phyloP scores from a whole-genome alignment of 2,329 filamentous ascomycete species.

The Colletotrichum sansevieriae region DNA sequence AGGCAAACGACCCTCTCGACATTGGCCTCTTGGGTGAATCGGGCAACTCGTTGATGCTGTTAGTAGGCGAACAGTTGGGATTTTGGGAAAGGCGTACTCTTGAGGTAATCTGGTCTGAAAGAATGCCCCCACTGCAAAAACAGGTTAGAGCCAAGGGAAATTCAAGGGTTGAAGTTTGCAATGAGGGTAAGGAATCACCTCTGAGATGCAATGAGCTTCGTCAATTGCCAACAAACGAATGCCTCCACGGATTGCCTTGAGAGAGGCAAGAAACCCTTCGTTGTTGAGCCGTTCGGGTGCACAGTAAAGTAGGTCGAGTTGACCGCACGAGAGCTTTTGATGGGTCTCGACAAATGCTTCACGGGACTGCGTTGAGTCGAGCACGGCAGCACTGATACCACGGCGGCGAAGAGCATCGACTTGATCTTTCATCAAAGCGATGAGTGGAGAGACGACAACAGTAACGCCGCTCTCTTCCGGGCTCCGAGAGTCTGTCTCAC shows the following conservation, averaged over 20 bases:
- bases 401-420: conserved; percentile 65
- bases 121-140: conserved; percentile 60
- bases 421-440: conserved; percentile 73
- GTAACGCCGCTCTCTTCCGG: conserved; percentile 61
- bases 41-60: conserved; percentile 56
- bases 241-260: conserved; percentile 67
- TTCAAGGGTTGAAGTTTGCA: accelerated
- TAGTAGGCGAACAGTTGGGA: conserved; percentile 17
- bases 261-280: conserved; percentile 68
- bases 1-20: conserved; percentile 71
- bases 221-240: conserved; percentile 69
- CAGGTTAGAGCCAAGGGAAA: not conserved
- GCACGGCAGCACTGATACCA: conserved; percentile 64
- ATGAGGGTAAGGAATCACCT: conserved; percentile 45
- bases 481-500: conserved; percentile 44
- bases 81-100: conserved; percentile 49
- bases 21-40: conserved; percentile 67
- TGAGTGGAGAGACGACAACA: conserved; percentile 68
- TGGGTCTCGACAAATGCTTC: conserved; percentile 58
- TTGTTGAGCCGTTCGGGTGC: conserved; percentile 73
- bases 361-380: conserved; percentile 68
- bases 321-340: conserved; percentile 56
- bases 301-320: conserved; percentile 68
- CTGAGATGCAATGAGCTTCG: conserved; percentile 71
- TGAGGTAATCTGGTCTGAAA: conserved; percentile 65